These are phyloP conservation scores for Lecanicillium sp. DNA, from an alignment of 2,329 filamentous ascomycete species.

Conservation along the genomic window DNA sequence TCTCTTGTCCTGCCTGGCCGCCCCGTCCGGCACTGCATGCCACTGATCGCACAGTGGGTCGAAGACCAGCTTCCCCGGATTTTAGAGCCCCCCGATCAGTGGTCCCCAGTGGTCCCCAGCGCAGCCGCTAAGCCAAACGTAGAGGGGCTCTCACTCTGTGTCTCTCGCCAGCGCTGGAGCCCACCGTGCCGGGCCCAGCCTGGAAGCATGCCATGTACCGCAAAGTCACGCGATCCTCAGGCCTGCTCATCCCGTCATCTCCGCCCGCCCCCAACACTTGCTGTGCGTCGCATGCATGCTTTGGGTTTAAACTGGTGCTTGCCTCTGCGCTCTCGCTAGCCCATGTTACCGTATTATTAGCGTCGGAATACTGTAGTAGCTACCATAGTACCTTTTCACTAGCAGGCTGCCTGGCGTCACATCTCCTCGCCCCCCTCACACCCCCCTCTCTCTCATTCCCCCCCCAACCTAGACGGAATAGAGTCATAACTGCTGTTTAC, in stretches of 20 bases:
- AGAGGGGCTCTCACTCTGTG: neutral
- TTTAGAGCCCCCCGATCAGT: conserved; percentile 13
- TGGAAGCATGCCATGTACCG: conserved; percentile 1
- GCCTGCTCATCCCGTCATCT: too few species aligned
- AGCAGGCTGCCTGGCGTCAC: too few species aligned
- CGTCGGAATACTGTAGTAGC: too few species aligned
- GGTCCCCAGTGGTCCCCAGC: neutral
- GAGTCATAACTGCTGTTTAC: conserved; percentile 3
- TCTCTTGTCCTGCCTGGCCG: neutral
- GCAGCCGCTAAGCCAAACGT: conserved; percentile 6
- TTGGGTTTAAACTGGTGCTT: too few species aligned
- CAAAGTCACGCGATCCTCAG: conserved; percentile 8
- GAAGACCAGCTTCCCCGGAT: conserved; percentile 17
- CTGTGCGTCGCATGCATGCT: too few species aligned
- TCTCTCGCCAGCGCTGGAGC: neutral
- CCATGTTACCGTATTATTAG: too few species aligned
- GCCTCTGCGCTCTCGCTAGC: too few species aligned
- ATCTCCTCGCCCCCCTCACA: too few species aligned
- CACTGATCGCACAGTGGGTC: conserved; percentile 12
- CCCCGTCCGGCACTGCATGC: conserved; percentile 5
- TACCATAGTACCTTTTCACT: too few species aligned
- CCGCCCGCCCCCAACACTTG: neutral
- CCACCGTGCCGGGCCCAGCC: conserved; percentile 1
- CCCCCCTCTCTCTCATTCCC: too few species aligned
- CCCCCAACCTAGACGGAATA: neutral